phyloP scores from a whole-genome alignment of 257 asterid species.

The Euphrasia confusa region DNA sequence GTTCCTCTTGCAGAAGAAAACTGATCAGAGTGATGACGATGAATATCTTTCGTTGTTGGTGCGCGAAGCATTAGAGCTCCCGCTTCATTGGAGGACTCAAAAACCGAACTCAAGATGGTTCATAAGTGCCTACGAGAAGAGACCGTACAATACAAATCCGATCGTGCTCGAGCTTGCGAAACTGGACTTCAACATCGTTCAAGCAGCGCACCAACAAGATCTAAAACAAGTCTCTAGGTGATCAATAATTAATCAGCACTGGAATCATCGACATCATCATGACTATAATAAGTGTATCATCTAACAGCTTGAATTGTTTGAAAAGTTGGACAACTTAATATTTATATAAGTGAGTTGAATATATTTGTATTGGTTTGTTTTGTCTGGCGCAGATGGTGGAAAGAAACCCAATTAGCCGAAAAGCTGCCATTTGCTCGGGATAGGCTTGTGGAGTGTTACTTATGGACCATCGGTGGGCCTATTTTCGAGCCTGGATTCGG shows the following conservation, averaged over 20 bases:
- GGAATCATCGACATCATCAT: no score
- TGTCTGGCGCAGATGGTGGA: conserved; percentile 48
- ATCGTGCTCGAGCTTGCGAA: conserved; percentile 26
- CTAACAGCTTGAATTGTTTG: no score
- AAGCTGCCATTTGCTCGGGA: conserved; percentile 43
- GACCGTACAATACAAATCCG: conserved; percentile 18
- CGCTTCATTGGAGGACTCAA: conserved; percentile 34
- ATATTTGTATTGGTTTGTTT: neutral
- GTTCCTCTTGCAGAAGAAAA: neutral
- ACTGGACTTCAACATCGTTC: no score
- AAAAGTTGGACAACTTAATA: no score
- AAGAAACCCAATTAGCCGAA: conserved; percentile 26
- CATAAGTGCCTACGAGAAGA: conserved; percentile 27
- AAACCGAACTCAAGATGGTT: conserved; percentile 32
- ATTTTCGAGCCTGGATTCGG: conserved; percentile 25
- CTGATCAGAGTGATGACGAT: neutral
- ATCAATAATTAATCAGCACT: neutral
- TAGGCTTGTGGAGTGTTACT: conserved; percentile 40
- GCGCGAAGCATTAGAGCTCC: conserved; percentile 29
- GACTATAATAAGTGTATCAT: no score
- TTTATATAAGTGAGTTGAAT: no score
- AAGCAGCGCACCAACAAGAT: no score
- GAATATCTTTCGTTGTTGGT: neutral
- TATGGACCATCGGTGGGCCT: conserved; percentile 30
- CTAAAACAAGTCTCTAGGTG: conserved; percentile 26